Evolutionary conservation across 768 basidiomycete species (phyloP), one percentile per base, ranked within the genome.

Genomic region (Suillus brevipes): DNA sequence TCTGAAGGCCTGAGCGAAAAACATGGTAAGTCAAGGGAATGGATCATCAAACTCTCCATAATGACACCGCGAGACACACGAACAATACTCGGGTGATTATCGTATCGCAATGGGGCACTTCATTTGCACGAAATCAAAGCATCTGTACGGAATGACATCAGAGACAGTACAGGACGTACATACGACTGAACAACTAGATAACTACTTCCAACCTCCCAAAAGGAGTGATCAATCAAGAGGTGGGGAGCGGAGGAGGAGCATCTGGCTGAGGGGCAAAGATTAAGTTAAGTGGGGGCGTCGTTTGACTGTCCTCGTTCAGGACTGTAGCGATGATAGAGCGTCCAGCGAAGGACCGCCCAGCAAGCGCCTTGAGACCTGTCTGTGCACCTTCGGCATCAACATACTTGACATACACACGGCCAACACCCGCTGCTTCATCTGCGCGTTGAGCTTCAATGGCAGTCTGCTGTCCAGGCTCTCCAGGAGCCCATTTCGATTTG

Each of bases 391-490:
- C 81, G 31, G 88, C 75, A 25, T 88, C 82, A 55, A 70, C 72
- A 74, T 91, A 99, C 80, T 94, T 91, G 67, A 99, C 95, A 75
- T 97, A 99, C 16, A 99, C 97, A 59, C 95, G 85, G 50, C 97
- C 97, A 25, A 99, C 94, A 61, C 97, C 97, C 2, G 91, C 84
- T 37, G 91, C 92, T 75, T 97, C 95, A 75, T 97, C 95, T 50
- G 84, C 82, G 42, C 89, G 86, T 65, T 84, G 84, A 37, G 87
- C 89, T 70, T 92, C 90, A 60, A 86, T 80, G 16, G 87, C 83
- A 36, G 85, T 80, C 70, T 88, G 85, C 61, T 81, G 80, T 2
- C 84, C 87, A 23, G 78, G 81, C 60, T 89, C 89, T 37, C 88
- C 89, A 63, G 81, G 78, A 50, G 78, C 83, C 91, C 89, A 93